Evolutionary conservation across 495 filamentous ascomycete genomes (phyloP), one percentile per base, ranked within the genome.

Genomic region (Acidiella bohemica): DNA sequence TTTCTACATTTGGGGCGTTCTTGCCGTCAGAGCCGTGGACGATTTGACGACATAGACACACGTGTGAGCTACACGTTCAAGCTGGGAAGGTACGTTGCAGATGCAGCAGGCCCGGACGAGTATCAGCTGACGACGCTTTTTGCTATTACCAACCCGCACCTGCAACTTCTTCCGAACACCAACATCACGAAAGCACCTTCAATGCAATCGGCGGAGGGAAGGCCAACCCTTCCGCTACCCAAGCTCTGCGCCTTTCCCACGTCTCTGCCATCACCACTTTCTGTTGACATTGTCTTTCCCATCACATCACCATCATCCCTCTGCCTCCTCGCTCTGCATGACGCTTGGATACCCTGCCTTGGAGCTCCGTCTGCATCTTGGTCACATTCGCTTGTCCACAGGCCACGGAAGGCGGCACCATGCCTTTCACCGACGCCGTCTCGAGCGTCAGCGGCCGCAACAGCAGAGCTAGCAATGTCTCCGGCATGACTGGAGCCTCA

Each of bases 401-500:
- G 23, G 42, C 42, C 33, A 37, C 3, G 14, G n/a, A 20, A 44
- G 56, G 48, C 51, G 47, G 50, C 54, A 61, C 49, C 44, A 63
- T 63, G 60, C 55, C 60, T 52, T 53, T 59, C 44, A 49, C 49
- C 24, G 59, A 63, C 7, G 36, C 43, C 5, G 59, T 61, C 35
- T 56, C 57, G 14, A 61, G 59, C 49, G 41, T 51, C 38, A 61
- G 53, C 26, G 55, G 57, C 16, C 59, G 59, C 23, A 56, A 46
- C 42, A 63, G 60, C 48, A 34, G 57, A 31, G 53, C 57, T 20
- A 62, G 59, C 17, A 56, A 59, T 46, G 36, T 59, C 20, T 63
- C 60, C 17, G 42, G 33, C 25, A 39, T 47, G 37, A 51, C 48
- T 1, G 48, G 43, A 14, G 46, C 41, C 19, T 50, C 46, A 8